Conservation (phyloP, 1,284 basidiomycete genomes). For the Cryptococcus maquisensis region DNA sequence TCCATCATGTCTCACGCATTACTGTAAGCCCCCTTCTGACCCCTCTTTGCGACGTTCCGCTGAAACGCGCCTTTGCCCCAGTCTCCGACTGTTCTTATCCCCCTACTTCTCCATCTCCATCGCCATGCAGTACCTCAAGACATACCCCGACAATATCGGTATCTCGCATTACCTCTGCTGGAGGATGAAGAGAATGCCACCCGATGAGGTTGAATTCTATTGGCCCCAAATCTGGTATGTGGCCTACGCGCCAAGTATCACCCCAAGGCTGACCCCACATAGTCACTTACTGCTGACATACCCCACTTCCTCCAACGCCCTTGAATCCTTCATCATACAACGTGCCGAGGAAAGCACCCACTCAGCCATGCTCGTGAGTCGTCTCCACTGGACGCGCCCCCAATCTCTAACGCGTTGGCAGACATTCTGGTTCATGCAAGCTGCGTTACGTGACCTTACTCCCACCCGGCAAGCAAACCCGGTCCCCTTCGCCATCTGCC, state of each 20-base stretch:
- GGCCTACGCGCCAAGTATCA: not conserved
- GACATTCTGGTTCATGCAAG: conserved; percentile 98
- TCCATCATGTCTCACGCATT: conserved; percentile 36
- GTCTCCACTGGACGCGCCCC: not conserved
- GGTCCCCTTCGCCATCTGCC: conserved; percentile 83
- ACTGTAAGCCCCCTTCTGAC: conserved; percentile 18
- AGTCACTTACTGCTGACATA: conserved; percentile 89
- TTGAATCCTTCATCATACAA: conserved; percentile 87
- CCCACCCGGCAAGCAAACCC: conserved; percentile 59
- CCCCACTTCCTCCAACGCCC: conserved; percentile 79
- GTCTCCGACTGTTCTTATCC: conserved; percentile 78
- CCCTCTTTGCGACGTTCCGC: not conserved
- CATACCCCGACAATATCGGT: conserved; percentile 87
- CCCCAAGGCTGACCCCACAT: not conserved
- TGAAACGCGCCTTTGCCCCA: conserved; percentile 6
- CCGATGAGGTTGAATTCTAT: conserved; percentile 80
- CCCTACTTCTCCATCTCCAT: conserved; percentile 89
- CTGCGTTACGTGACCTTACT: conserved; percentile 81
- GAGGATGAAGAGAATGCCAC: conserved; percentile 70
- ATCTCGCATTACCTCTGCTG: conserved; percentile 92
- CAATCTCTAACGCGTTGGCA: conserved; percentile 44
- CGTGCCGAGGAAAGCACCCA: conserved; percentile 84
- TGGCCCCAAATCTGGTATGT: conserved; percentile 92
- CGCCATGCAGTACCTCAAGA: conserved; percentile 79
- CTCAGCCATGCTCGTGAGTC: conserved; percentile 82